These are phyloP conservation scores for Przewalskia tangutica DNA, from an alignment of 257 asterid species.

Conservation along the genomic window DNA sequence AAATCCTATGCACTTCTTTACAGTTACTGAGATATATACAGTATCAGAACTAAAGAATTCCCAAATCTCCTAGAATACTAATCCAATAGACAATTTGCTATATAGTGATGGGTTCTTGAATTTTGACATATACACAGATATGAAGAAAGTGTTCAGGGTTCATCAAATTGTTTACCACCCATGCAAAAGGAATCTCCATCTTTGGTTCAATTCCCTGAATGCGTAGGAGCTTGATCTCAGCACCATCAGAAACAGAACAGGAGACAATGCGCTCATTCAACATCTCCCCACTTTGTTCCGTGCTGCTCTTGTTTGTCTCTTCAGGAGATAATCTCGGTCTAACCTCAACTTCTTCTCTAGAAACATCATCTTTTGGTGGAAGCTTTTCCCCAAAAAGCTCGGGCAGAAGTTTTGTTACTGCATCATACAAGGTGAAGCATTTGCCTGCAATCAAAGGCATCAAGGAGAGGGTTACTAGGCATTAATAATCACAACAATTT, in stretches of 20 bases:
- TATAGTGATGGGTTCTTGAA: constrained; percentile 28
- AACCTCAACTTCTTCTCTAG: constrained; percentile 31
- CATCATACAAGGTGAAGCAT: constrained; percentile 62
- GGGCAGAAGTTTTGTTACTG: constrained; percentile 56
- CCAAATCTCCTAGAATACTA: background rate
- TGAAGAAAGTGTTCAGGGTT: constrained; percentile 93
- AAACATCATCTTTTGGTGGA: background rate
- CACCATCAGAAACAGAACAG: constrained; percentile 26
- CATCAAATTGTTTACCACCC: constrained; percentile 90
- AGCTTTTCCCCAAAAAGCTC: constrained; percentile 47
- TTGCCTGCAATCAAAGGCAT: constrained; percentile 43
- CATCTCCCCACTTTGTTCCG: constrained; percentile 29
- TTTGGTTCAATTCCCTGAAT: constrained; percentile 88
- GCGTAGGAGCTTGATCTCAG: constrained; percentile 63
- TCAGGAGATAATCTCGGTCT: constrained; percentile 26
- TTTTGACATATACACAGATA: constrained; percentile 68
- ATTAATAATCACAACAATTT: background rate
- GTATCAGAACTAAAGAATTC: constrained; percentile 5
- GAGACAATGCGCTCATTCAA: constrained; percentile 8
- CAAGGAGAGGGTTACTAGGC: background rate
- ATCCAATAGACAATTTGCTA: constrained; percentile 9
- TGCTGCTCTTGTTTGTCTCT: constrained; percentile 24
- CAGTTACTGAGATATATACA: background rate
- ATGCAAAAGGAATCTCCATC: constrained; percentile 77
- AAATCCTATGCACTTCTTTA: background rate